A percentile compares a stretch with the other conserved stretches of the same genome.
phyloP scores from a whole-genome alignment of 148 eudicot genomes.

The Spergularia bocconei region DNA sequence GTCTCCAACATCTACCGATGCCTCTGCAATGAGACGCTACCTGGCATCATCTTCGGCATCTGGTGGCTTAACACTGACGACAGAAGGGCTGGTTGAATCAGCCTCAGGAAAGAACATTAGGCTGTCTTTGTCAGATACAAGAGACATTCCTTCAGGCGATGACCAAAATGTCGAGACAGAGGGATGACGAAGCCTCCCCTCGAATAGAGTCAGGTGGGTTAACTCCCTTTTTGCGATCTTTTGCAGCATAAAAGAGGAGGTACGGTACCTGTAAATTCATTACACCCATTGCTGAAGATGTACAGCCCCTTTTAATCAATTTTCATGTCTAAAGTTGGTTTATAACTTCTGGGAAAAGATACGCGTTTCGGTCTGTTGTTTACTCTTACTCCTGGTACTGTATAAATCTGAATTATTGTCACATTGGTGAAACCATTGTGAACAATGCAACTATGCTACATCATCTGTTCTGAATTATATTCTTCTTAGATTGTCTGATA shows the following conservation, averaged over 20 bases:
- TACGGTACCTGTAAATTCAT: slow-evolving; percentile 56
- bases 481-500: background rate
- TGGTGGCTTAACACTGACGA: slow-evolving; percentile 36
- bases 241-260: slow-evolving; percentile 36
- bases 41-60: slow-evolving; percentile 65
- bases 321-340: slow-evolving; percentile 32
- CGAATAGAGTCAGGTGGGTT: slow-evolving; percentile 10
- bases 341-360: slow-evolving; percentile 33
- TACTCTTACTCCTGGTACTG: slow-evolving; percentile 37
- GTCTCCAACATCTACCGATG: slow-evolving; percentile 50
- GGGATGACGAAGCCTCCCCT: slow-evolving; percentile 33
- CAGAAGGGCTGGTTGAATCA: slow-evolving; percentile 49
- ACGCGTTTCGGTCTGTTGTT: slow-evolving; percentile 35
- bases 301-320: slow-evolving; percentile 35
- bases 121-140: slow-evolving; percentile 62
- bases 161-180: slow-evolving; percentile 48
- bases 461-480: slow-evolving; percentile 12
- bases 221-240: slow-evolving; percentile 38
- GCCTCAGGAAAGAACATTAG: slow-evolving; percentile 47
- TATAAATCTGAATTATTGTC: slow-evolving; percentile 55
- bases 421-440: slow-evolving; percentile 48
- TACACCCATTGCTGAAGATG: slow-evolving; percentile 65
- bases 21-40: slow-evolving; percentile 50
- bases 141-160: slow-evolving; percentile 58
- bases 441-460: slow-evolving; percentile 38